Evolutionary conservation across 805 yeast genomes (phyloP).

Genomic region (Millerago galiae): DNA sequence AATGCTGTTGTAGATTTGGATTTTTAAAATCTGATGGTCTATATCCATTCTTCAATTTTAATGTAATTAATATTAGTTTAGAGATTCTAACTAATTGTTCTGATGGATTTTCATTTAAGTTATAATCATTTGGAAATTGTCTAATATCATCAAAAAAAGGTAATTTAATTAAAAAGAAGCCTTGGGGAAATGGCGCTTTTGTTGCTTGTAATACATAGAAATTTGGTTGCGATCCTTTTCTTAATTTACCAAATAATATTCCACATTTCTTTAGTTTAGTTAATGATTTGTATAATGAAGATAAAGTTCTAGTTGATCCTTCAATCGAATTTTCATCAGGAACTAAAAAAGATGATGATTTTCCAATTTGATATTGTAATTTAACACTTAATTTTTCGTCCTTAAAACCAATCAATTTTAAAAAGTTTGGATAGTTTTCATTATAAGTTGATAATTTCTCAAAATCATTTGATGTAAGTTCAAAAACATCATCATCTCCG

Average conservation of each 20-base stretch:
- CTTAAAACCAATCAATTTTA: conserved; percentile 67
- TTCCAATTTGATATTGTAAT: conserved; percentile 45
- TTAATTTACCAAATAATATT: conserved; percentile 64
- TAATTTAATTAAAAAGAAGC: conserved; percentile 59
- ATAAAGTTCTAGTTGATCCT: conserved; percentile 63
- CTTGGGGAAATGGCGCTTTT: conserved; percentile 35
- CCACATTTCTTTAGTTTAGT: conserved; percentile 47
- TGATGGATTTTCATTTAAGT: conserved; percentile 4
- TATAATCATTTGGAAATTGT: conserved; percentile 42
- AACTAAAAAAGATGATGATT: conserved; percentile 52
- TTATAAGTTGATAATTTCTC: conserved; percentile 28
- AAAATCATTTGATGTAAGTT: conserved; percentile 32
- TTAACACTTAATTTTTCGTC: conserved; percentile 34
- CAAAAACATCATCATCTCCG: conserved; percentile 30
- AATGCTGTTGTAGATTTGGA: conserved; percentile 65
- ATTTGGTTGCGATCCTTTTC: conserved; percentile 46
- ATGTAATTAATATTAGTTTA: conserved; percentile 26
- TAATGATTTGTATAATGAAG: conserved; percentile 61
- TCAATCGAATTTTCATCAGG: conserved; percentile 55
- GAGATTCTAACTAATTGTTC: conserved; percentile 13
- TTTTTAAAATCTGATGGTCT: conserved; percentile 53
- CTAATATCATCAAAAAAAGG: conserved; percentile 79
- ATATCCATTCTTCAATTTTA: conserved; percentile 42
- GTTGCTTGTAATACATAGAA: conserved; percentile 55
- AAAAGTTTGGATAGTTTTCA: conserved; percentile 36